Evolutionary conservation across 768 basidiomycete genomes (phyloP).

Genomic region (Mycena albidolilacea): DNA sequence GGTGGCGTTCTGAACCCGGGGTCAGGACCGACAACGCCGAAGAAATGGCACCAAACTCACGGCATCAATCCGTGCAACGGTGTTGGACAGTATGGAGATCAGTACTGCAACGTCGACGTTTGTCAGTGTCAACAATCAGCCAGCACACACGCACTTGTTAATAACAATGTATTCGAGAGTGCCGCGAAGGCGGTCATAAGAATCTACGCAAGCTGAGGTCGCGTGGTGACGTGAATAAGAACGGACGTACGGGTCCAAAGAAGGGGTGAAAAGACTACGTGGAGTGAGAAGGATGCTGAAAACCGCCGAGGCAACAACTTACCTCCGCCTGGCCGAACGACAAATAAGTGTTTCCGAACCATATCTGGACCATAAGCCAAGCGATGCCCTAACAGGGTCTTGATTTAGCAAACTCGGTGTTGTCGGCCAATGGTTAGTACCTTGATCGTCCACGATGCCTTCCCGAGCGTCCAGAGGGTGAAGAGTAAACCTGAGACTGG

Average conservation of each 20-base stretch:
- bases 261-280: conserved; percentile 75
- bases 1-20: conserved; percentile 56
- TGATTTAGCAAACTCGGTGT: neutral
- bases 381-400: conserved; percentile 60
- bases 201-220: conserved; percentile 49
- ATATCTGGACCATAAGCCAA: conserved; percentile 84
- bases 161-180: conserved; percentile 80
- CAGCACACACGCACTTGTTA: conserved; percentile 74
- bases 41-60: conserved; percentile 44
- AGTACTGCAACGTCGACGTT: conserved; percentile 62
- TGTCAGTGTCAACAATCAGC: conserved; percentile 20
- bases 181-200: conserved; percentile 88
- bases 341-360: conserved; percentile 86
- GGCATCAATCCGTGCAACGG: conserved; percentile 86
- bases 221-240: neutral
- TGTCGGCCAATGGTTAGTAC: neutral
- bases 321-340: conserved; percentile 30
- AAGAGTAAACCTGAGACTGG: conserved; percentile 76
- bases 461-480: conserved; percentile 64
- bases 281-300: conserved; percentile 7
- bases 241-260: conserved; percentile 68
- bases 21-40: conserved; percentile 28
- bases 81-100: conserved; percentile 93
- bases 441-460: conserved; percentile 40
- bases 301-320: conserved; percentile 49